phyloP scores from a whole-genome alignment of 179 eudicot genomes.

The Sideroxylon spinosum region DNA sequence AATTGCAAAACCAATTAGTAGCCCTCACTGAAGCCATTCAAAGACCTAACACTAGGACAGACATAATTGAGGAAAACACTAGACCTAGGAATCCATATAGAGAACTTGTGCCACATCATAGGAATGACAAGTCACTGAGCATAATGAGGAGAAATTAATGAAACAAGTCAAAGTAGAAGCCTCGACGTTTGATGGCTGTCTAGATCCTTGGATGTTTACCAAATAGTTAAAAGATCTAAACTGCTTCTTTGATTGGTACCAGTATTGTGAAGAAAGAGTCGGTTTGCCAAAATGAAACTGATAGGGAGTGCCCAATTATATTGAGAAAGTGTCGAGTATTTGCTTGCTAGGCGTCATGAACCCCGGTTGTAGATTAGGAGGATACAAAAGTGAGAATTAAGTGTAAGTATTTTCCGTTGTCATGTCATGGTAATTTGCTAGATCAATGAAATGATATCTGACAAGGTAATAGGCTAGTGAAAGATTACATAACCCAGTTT shows the following conservation, averaged over 20 bases:
- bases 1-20: too few species aligned
- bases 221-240: neutral
- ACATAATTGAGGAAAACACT: too few species aligned
- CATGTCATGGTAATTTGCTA: neutral
- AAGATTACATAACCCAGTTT: neutral
- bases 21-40: too few species aligned
- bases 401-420: neutral
- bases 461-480: neutral
- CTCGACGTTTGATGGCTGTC: neutral
- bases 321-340: neutral
- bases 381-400: neutral
- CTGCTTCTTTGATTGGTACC: neutral
- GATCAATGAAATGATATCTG: neutral
- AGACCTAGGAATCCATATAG: too few species aligned
- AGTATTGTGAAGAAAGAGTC: neutral
- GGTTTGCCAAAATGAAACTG: neutral
- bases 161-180: neutral
- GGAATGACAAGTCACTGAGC: too few species aligned
- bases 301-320: neutral
- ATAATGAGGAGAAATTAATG: neutral
- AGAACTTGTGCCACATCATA: too few species aligned
- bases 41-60: too few species aligned
- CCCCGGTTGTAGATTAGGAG: neutral
- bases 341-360: neutral
- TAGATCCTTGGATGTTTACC: neutral